Evolutionary conservation across 208 protist genomes (phyloP).

Genomic region (Wallacemonas sp.): DNA sequence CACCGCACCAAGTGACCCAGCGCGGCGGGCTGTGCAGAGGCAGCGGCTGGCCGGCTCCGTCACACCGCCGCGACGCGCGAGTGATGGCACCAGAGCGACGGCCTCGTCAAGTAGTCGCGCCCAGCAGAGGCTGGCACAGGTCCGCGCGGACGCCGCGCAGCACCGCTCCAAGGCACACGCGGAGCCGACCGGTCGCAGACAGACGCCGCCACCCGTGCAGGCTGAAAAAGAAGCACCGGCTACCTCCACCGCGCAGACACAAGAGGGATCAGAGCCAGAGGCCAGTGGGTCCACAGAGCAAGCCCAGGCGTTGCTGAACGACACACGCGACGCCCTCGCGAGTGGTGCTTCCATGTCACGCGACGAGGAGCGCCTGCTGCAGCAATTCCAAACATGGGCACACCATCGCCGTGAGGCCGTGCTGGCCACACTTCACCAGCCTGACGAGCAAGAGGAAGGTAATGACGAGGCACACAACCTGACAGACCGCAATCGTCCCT

Average conservation of each 20-base stretch:
- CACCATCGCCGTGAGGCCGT: background rate
- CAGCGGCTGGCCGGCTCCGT: too few relatives aligned
- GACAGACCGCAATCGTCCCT: too few relatives aligned
- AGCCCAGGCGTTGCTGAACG: background rate
- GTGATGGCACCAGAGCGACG: background rate
- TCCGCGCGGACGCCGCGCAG: slow-evolving; percentile 7
- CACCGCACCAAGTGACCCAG: background rate
- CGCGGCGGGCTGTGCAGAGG: background rate
- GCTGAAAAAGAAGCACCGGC: too few relatives aligned
- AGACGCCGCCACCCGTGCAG: too few relatives aligned
- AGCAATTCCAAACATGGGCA: slow-evolving; percentile 15
- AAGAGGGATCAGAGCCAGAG: too few relatives aligned
- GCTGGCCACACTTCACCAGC: background rate
- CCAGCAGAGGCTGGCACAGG: background rate
- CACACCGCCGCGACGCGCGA: slow-evolving; percentile 4
- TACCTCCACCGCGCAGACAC: background rate
- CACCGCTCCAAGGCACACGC: background rate
- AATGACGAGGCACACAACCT: background rate
- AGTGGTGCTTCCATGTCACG: background rate
- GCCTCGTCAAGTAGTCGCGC: too few relatives aligned
- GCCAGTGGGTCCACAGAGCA: too few relatives aligned
- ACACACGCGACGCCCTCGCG: background rate
- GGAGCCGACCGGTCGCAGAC: too few relatives aligned
- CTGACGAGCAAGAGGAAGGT: background rate
- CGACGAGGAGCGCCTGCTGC: slow-evolving; percentile 20